A percentile compares a stretch with the other conserved stretches of the same genome.
Conservation (phyloP, 192 early-diverging fungal species). For the Glomus cerebriforme region DNA sequence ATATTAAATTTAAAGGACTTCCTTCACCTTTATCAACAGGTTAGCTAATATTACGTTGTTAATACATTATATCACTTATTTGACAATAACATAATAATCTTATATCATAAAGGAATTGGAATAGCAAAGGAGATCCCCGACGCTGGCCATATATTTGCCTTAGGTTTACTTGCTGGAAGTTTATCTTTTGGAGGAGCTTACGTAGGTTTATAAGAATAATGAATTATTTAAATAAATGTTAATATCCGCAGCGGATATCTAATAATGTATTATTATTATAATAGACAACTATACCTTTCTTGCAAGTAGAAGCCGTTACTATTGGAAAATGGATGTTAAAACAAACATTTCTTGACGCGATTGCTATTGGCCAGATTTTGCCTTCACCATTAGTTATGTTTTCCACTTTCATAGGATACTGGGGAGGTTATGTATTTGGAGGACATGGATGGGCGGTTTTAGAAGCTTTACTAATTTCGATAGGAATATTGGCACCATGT, state of each 20-base stretch:
- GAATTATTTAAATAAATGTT: not conserved
- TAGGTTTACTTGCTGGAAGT: conserved; percentile 52
- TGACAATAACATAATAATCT: not conserved
- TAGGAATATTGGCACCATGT: conserved; percentile 36
- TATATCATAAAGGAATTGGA: conserved; percentile 46
- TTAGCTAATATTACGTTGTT: too few species aligned
- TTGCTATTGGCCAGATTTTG: conserved; percentile 54
- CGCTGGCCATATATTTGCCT: conserved; percentile 45
- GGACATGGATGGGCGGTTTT: conserved; percentile 30
- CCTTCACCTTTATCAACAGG: conserved; percentile 29
- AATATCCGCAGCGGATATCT: not conserved
- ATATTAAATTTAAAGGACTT: conserved; percentile 50
- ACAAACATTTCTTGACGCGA: conserved; percentile 51
- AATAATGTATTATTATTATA: not conserved
- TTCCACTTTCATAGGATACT: conserved; percentile 45
- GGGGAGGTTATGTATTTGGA: conserved; percentile 28
- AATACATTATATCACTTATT: too few species aligned
- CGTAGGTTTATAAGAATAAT: conserved; percentile 22
- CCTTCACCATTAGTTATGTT: conserved; percentile 57
- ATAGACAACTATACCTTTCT: conserved; percentile 54
- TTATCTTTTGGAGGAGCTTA: conserved; percentile 59
- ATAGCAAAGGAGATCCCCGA: conserved; percentile 37
- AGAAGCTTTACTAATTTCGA: conserved; percentile 30
- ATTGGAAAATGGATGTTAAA: conserved; percentile 54
- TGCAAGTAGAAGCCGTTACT: conserved; percentile 54